Evolutionary conservation across 208 protist genomes (phyloP).

Genomic region (Trypanosoma platydactyli): DNA sequence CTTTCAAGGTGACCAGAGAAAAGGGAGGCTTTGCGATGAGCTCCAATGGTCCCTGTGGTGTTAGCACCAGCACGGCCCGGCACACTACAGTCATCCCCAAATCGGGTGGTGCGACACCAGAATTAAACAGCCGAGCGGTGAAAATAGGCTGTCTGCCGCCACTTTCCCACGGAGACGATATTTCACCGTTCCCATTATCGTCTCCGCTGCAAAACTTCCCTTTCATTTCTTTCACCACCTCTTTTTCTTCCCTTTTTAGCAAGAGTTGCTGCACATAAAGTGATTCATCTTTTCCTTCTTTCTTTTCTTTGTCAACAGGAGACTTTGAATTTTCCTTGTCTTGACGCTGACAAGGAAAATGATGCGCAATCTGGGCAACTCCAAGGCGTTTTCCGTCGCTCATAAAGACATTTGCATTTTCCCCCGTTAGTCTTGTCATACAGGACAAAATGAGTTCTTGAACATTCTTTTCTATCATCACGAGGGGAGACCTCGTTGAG

Average conservation of each 20-base stretch:
- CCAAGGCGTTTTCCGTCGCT: constrained; percentile 12
- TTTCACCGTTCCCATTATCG: not conserved
- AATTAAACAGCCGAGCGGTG: constrained; percentile 11
- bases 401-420: not conserved
- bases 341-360: too few relatives aligned
- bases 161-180: constrained; percentile 22
- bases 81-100: constrained; percentile 7
- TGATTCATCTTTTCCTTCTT: not conserved
- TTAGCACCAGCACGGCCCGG: constrained; percentile 41
- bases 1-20: constrained; percentile 30
- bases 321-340: too few relatives aligned
- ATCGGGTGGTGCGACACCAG: not conserved
- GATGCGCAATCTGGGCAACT: not conserved
- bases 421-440: not conserved
- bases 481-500: not conserved
- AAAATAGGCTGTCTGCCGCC: constrained; percentile 4
- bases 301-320: too few relatives aligned
- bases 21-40: constrained; percentile 26
- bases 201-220: not conserved
- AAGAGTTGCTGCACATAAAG: not conserved
- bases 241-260: not conserved
- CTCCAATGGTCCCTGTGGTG: constrained; percentile 44
- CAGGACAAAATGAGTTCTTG: constrained; percentile 10
- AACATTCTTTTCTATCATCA: constrained; percentile 18
- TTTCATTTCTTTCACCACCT: not conserved